Evolutionary conservation across 2,329 filamentous ascomycete genomes (phyloP).

Genomic region (Fusarium nygamai): DNA sequence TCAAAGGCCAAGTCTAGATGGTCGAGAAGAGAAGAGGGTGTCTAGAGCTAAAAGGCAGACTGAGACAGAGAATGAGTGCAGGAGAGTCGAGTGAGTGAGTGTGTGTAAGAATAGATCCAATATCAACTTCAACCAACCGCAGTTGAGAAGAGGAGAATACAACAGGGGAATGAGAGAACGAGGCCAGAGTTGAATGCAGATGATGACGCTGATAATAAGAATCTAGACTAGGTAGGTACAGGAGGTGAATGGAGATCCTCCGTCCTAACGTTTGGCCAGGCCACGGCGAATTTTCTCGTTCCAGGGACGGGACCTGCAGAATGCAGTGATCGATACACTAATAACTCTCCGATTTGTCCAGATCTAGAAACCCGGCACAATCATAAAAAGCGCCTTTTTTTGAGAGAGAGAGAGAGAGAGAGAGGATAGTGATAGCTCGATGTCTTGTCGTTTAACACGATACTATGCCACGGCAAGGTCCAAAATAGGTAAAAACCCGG

Average conservation of each 20-base stretch:
- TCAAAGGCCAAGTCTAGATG: not conserved
- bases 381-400: not conserved
- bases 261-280: not conserved
- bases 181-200: not conserved
- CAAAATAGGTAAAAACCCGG: not conserved
- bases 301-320: conserved; percentile 23
- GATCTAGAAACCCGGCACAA: conserved; percentile 4
- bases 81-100: not conserved
- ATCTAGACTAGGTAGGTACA: conserved; percentile 1
- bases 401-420: not conserved
- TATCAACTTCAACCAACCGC: not conserved
- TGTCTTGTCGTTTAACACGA: not conserved
- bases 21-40: not conserved
- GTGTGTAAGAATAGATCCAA: not conserved
- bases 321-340: conserved; percentile 18
- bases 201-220: conserved; percentile 13
- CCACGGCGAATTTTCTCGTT: conserved; percentile 11
- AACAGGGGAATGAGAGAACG: not conserved
- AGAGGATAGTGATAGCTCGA: not conserved
- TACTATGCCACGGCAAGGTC: not conserved
- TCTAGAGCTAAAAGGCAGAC: conserved; percentile 2
- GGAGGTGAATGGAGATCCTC: not conserved
- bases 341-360: conserved; percentile 13
- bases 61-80: conserved; percentile 19
- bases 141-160: not conserved